Evolutionary conservation across 2,329 filamentous ascomycete species (phyloP).

Genomic region (Metarhizium brunneum): DNA sequence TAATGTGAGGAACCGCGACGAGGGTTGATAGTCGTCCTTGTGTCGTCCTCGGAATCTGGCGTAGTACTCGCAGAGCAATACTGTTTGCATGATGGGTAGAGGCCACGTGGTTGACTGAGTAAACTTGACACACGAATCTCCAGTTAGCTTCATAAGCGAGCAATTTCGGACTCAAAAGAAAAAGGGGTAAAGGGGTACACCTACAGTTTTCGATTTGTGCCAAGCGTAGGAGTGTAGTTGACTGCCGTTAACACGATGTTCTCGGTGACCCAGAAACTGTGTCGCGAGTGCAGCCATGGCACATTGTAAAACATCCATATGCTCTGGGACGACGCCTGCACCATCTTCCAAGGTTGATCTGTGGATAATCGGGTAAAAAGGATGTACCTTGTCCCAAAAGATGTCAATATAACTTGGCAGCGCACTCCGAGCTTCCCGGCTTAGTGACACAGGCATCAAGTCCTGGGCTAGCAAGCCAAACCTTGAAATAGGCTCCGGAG

Average conservation of each 20-base stretch:
- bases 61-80: conserved; percentile 46
- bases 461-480: conserved; percentile 22
- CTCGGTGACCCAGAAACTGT: conserved; percentile 37
- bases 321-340: conserved; percentile 20
- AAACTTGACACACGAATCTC: conserved; percentile 23
- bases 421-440: conserved; percentile 28
- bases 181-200: conserved; percentile 14
- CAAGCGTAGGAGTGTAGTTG: conserved; percentile 42
- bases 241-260: conserved; percentile 40
- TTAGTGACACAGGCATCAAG: conserved; percentile 23
- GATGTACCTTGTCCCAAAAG: conserved; percentile 44
- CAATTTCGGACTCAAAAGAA: neutral
- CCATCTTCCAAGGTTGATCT: conserved; percentile 32
- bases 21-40: conserved; percentile 35
- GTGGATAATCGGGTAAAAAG: conserved; percentile 41
- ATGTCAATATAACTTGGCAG: conserved; percentile 41
- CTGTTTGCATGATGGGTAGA: conserved; percentile 41
- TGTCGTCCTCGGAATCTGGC: conserved; percentile 43
- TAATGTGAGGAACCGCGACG: conserved; percentile 38
- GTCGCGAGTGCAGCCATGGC: conserved; percentile 50
- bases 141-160: conserved; percentile 7
- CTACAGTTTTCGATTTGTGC: conserved; percentile 40
- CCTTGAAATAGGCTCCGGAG: conserved; percentile 32
- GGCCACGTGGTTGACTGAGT: conserved; percentile 28
- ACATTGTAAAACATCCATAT: conserved; percentile 34